These are phyloP conservation scores for Botryotinia convoluta DNA, from an alignment of 2,329 filamentous ascomycete species.

Conservation along the genomic window DNA sequence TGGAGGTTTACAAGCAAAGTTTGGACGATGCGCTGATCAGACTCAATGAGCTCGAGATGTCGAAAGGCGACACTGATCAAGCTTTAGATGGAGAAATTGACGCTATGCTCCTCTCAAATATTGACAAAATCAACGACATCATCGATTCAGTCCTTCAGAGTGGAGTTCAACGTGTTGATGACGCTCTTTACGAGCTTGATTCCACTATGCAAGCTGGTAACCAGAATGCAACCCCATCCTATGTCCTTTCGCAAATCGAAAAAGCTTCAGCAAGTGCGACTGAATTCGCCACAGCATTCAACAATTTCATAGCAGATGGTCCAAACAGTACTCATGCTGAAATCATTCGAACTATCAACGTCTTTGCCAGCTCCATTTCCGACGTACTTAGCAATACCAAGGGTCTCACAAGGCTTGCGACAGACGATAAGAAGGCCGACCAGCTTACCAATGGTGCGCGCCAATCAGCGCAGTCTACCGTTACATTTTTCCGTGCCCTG, in stretches of 20 bases:
- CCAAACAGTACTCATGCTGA: conserved; percentile 86
- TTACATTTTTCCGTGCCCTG: conserved; percentile 91
- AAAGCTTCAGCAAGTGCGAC: conserved; percentile 93
- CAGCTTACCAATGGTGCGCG: conserved; percentile 79
- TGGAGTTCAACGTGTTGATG: conserved; percentile 89
- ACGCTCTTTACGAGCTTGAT: conserved; percentile 94
- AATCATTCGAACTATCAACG: conserved; percentile 87
- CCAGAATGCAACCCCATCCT: conserved; percentile 92
- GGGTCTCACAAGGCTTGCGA: conserved; percentile 86
- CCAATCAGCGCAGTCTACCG: conserved; percentile 79
- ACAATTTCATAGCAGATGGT: conserved; percentile 96
- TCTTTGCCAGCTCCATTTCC: conserved; percentile 85
- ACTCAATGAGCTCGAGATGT: conserved; percentile 80
- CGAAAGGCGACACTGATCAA: conserved; percentile 71
- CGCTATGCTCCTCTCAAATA: conserved; percentile 77
- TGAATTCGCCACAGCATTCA: conserved; percentile 97
- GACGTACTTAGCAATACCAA: conserved; percentile 97
- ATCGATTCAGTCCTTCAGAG: conserved; percentile 95
- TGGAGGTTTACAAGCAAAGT: conserved; percentile 96
- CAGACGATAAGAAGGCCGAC: conserved; percentile 92
- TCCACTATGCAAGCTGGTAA: conserved; percentile 98
- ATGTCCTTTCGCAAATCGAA: conserved; percentile 94
- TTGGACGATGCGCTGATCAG: conserved; percentile 96
- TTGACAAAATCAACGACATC: conserved; percentile 94
- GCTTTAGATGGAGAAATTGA: conserved; percentile 90